Evolutionary conservation across 179 eudicot species (phyloP).

Genomic region (Beta corolliflora): DNA sequence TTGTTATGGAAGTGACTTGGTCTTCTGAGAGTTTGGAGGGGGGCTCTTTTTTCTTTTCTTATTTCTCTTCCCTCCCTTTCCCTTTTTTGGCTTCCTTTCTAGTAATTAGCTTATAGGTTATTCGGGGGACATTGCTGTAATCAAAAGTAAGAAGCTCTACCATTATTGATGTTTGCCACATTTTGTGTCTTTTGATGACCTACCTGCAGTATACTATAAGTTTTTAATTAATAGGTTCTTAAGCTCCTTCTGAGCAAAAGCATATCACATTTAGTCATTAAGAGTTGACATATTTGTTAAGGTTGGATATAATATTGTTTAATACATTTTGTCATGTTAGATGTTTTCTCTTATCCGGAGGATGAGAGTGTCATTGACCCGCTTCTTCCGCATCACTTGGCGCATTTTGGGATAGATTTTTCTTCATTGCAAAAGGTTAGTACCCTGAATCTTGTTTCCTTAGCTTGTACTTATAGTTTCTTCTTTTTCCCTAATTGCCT

Average conservation of each 20-base stretch:
- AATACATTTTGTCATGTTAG: slow-evolving; percentile 67
- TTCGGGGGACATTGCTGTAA: background rate
- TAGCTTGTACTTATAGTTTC: background rate
- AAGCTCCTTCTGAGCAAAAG: background rate
- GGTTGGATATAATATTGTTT: slow-evolving; percentile 2
- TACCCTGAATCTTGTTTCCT: slow-evolving; percentile 8
- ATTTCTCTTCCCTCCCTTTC: background rate
- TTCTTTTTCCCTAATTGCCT: background rate
- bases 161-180: background rate
- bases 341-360: slow-evolving; percentile 95
- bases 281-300: background rate
- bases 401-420: slow-evolving; percentile 94
- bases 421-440: slow-evolving; percentile 93
- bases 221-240: background rate
- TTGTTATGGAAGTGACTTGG: background rate
- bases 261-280: background rate
- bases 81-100: background rate
- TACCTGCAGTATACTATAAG: background rate
- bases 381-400: slow-evolving; percentile 86
- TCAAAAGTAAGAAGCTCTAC: background rate
- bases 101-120: background rate
- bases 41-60: background rate
- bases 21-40: background rate
- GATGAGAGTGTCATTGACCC: slow-evolving; percentile 95
- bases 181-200: background rate